Evolutionary conservation across 257 asterid species (phyloP).

Genomic region (Schizonepeta tenuifolia): DNA sequence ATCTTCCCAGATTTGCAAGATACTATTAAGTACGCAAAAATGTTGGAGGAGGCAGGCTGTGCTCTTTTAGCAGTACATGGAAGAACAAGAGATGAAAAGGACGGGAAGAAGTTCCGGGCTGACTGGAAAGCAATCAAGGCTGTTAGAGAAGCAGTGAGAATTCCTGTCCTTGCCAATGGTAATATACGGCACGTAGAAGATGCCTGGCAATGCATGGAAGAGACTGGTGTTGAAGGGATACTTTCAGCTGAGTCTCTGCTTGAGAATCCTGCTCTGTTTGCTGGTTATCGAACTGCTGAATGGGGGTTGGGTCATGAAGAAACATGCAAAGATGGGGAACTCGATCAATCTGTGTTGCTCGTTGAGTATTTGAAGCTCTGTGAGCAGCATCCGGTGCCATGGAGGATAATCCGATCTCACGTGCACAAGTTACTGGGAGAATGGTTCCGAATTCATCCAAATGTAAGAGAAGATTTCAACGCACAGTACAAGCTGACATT

Average conservation of each 20-base stretch:
- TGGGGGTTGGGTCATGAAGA: conserved; percentile 56
- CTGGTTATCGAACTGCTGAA: conserved; percentile 77
- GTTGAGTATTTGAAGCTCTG: conserved; percentile 77
- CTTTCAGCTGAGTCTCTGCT: conserved; percentile 95
- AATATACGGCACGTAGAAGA: conserved; percentile 82
- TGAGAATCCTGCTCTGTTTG: conserved; percentile 94
- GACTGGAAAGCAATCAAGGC: conserved; percentile 84
- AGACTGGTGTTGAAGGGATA: conserved; percentile 80
- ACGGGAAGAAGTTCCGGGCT: conserved; percentile 89
- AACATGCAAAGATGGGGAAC: conserved; percentile 45
- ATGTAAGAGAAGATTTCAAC: conserved; percentile 76
- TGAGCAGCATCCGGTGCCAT: conserved; percentile 88
- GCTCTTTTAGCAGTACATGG: conserved; percentile 94
- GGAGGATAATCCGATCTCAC: conserved; percentile 96
- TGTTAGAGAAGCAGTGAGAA: conserved; percentile 75
- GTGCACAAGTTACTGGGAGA: conserved; percentile 94
- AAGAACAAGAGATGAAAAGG: conserved; percentile 92
- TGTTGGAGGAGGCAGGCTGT: conserved; percentile 98
- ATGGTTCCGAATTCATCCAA: conserved; percentile 81
- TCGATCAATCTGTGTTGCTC: conserved; percentile 77
- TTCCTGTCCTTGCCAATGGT: conserved; percentile 95
- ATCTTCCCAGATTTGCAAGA: conserved; percentile 77
- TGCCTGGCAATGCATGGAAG: conserved; percentile 67
- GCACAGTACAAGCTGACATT: conserved; percentile 68
- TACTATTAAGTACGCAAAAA: conserved; percentile 85